These are phyloP conservation scores for Ammopiptanthus mongolicus DNA, from an alignment of 306 rosid genomes.

Conservation along the genomic window DNA sequence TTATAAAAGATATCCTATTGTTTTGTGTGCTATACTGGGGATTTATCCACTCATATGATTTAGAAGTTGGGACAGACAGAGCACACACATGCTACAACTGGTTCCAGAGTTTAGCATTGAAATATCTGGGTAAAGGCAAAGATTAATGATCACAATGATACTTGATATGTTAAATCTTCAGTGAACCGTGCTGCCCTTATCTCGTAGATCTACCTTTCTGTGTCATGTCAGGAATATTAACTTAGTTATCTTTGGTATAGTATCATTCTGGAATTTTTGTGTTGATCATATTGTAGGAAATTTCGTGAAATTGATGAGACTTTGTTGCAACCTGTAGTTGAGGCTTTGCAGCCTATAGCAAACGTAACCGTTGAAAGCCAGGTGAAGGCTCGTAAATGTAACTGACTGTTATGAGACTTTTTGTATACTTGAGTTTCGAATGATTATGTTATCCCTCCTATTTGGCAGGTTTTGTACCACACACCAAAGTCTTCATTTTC, in stretches of 20 bases:
- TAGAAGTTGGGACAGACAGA: neutral
- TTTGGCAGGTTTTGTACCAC: slow-evolving; percentile 77
- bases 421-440: neutral
- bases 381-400: slow-evolving; percentile 31
- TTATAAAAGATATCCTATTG: neutral
- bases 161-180: neutral
- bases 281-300: slow-evolving; percentile 54
- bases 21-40: neutral
- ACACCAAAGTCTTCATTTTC: slow-evolving; percentile 81
- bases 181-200: neutral
- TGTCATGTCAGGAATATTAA: slow-evolving; percentile 3
- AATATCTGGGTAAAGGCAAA: neutral
- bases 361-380: slow-evolving; percentile 88
- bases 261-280: neutral
- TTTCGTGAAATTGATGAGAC: slow-evolving; percentile 53
- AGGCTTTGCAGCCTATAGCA: slow-evolving; percentile 73
- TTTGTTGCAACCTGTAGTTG: slow-evolving; percentile 64
- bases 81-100: neutral
- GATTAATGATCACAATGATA: neutral
- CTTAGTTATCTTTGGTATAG: neutral
- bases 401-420: neutral
- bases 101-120: neutral
- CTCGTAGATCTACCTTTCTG: neutral
- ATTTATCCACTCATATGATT: neutral
- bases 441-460: slow-evolving; percentile 7